These are phyloP conservation scores for Beauveria sp. DNA, from an alignment of 2,329 filamentous ascomycete species.

Conservation along the genomic window DNA sequence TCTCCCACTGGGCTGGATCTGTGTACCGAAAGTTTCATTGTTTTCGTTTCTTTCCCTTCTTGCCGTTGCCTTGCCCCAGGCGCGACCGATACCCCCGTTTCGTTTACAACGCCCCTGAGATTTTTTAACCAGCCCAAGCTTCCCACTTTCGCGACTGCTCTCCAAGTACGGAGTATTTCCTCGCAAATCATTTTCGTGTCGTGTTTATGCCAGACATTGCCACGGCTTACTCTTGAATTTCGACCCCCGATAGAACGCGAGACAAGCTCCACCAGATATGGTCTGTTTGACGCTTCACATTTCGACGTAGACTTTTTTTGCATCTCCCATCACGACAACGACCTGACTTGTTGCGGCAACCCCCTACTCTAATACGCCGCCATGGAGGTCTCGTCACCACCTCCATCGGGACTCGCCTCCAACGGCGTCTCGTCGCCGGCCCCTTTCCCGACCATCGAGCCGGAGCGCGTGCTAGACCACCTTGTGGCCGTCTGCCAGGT, in stretches of 20 bases:
- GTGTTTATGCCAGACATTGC: not conserved
- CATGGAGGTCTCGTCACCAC: slow-evolving; percentile 48
- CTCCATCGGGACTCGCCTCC: slow-evolving; percentile 33
- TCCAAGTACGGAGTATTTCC: not conserved
- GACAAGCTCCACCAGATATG: slow-evolving; percentile 5
- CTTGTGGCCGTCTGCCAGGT: slow-evolving; percentile 63
- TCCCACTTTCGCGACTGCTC: not conserved
- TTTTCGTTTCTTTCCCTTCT: not conserved
- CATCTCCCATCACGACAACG: not conserved
- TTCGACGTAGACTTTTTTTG: not conserved
- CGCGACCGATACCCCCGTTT: slow-evolving; percentile 9
- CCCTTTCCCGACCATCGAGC: slow-evolving; percentile 53
- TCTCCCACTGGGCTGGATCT: not conserved
- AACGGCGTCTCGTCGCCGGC: slow-evolving; percentile 38
- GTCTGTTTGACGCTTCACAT: not conserved
- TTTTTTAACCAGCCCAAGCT: slow-evolving; percentile 1
- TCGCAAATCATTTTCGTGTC: not conserved
- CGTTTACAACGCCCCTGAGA: slow-evolving; percentile 11
- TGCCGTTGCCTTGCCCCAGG: not conserved
- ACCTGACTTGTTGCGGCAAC: not conserved
- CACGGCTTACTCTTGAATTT: not conserved
- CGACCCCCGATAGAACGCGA: not conserved
- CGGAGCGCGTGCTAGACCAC: slow-evolving; percentile 63
- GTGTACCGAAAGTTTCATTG: not conserved
- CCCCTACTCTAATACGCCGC: slow-evolving; percentile 15